phyloP scores from a whole-genome alignment of 371 early-diverging fungal genomes.

The Mucor velutinosus region DNA sequence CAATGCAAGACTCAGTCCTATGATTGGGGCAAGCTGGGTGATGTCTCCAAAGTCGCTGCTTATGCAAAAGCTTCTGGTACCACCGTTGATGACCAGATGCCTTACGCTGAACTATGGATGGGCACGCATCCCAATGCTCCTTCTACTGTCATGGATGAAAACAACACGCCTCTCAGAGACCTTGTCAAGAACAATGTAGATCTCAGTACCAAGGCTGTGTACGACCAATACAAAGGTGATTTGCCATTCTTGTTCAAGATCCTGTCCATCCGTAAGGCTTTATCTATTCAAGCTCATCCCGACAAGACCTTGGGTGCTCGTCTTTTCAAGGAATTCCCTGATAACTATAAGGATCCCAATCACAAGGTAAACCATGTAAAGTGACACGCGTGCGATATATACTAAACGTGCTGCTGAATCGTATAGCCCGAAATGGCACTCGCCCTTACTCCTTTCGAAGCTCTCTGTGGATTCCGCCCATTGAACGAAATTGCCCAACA shows the following conservation, averaged over 20 bases:
- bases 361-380: conserved; percentile 42
- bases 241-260: conserved; percentile 98
- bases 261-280: conserved; percentile 90
- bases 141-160: conserved; percentile 52
- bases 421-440: conserved; percentile 96
- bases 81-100: conserved; percentile 60
- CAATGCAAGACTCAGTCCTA: conserved; percentile 78
- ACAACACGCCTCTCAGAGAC: conserved; percentile 56
- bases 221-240: conserved; percentile 69
- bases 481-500: conserved; percentile 74
- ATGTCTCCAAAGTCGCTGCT: conserved; percentile 80
- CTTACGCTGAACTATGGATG: conserved; percentile 99
- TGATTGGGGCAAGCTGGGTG: conserved; percentile 96
- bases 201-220: conserved; percentile 55
- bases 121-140: conserved; percentile 97
- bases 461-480: conserved; percentile 94
- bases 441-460: conserved; percentile 94
- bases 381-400: not conserved
- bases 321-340: conserved; percentile 74
- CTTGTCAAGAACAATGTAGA: conserved; percentile 50
- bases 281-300: conserved; percentile 98
- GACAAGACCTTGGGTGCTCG: conserved; percentile 83
- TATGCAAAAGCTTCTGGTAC: conserved; percentile 67
- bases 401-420: not conserved
- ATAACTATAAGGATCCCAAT: conserved; percentile 80